Base-by-base conservation (phyloP, 1,284 basidiomycete genomes). In the Pterula multifida region DNA sequence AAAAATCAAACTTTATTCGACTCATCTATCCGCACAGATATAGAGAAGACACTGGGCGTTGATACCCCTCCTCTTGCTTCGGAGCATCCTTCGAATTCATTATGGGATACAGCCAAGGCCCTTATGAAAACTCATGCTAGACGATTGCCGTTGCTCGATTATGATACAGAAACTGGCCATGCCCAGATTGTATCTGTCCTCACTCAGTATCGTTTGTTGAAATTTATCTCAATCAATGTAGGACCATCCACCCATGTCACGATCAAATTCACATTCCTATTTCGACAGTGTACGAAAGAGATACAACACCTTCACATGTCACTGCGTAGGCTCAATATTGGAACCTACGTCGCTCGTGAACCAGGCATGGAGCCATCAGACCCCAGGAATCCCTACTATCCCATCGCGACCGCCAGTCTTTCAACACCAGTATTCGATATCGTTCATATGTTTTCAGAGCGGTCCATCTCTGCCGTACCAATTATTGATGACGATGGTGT, bases 201-300 rank as follows among this genome's bases (percentile, higher is more conserved):
- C 54, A 99, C 96, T 0, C 96, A 98, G 66, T 99, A 99, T 62
- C 81, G 96, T 25, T 84, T 98, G 21, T 81, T 99, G 65, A 98
- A 98, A 66, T 98, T 98, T 63, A 96, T 99, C 55, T 85, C 96
- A 35, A 95, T 96, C 66, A 99, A 99, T 65, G 94, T 95, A 61
- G 55, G 79, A 70, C 11, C n/a, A 50, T 26, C 26, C 28, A 32
- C 28, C 15, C 50, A 26, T 49, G 42, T 32, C n/a, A 21, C 23
- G 46, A 17, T 24, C 51, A 50, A 52, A 32, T 45, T 42, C 45
- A 51, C 39, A 9, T 42, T 53, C 51, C 49, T 52, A 4, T 17
- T 50, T 48, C 21, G 44, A 3, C 55, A 85, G 80, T 83, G 82
- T 61, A 79, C 75, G 51, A 80, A 79, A 61, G 86, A 90, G 60